These are phyloP conservation scores for Trichoderma arundinaceum DNA, from an alignment of 2,329 filamentous ascomycete species.

Conservation along the genomic window DNA sequence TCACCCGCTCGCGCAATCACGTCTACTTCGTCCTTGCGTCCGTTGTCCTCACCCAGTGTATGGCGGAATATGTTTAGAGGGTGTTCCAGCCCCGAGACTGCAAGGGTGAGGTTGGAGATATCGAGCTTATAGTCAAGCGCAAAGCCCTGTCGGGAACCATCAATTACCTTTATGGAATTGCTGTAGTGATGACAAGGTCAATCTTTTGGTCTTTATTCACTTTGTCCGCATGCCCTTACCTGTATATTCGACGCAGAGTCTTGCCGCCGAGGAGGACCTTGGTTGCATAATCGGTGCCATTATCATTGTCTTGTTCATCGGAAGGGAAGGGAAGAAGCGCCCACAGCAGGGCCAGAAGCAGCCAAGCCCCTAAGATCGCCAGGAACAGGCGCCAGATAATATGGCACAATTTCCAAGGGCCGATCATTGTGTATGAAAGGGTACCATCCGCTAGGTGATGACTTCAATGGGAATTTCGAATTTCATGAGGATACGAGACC, in stretches of 20 bases:
- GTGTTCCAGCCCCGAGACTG: constrained; percentile 2
- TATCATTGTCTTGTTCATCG: background rate
- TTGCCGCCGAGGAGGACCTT: constrained; percentile 5
- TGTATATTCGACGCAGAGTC: constrained; percentile 2
- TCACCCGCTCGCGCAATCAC: background rate
- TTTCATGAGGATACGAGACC: background rate
- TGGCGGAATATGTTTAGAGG: background rate
- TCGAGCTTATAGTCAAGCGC: constrained; percentile 3
- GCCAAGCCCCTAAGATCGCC: background rate
- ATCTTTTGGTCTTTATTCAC: background rate
- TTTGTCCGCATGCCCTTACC: background rate
- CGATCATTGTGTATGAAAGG: background rate
- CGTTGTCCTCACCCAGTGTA: background rate
- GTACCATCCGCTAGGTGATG: background rate
- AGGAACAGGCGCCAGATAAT: background rate
- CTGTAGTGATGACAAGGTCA: background rate
- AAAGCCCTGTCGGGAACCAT: background rate
- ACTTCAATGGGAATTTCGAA: background rate
- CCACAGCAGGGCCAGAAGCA: background rate
- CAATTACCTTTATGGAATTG: background rate
- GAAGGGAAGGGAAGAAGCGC: constrained; percentile 9
- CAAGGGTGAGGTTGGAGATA: background rate
- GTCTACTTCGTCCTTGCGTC: background rate
- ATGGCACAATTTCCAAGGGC: constrained; percentile 3
- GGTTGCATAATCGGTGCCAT: background rate